A percentile compares a stretch with the other conserved stretches of the same genome.
These are phyloP conservation scores for Amanita fuliginea DNA, from an alignment of 768 basidiomycete genomes.

Conservation along the genomic window DNA sequence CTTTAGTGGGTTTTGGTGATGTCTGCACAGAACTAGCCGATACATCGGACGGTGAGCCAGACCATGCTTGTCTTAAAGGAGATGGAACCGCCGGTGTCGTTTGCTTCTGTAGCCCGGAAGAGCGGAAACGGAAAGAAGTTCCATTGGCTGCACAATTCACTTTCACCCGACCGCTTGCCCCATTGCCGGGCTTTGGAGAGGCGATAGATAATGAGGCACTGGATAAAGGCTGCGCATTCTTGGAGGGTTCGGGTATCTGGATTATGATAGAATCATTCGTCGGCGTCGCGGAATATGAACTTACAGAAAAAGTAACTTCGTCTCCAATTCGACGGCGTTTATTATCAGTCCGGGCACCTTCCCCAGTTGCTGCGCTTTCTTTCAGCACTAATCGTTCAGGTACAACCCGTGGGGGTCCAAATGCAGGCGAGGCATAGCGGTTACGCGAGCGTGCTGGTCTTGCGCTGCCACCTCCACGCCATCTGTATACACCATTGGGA, in stretches of 20 bases:
- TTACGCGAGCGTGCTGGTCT: conserved; percentile 39
- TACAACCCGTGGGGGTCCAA: conserved; percentile 42
- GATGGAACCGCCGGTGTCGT: conserved; percentile 61
- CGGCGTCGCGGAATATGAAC: conserved; percentile 14
- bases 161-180: neutral
- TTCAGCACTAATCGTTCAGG: conserved; percentile 25
- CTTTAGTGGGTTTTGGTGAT: conserved; percentile 43
- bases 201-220: conserved; percentile 15
- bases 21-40: conserved; percentile 23
- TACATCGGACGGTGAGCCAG: conserved; percentile 24
- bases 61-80: conserved; percentile 69
- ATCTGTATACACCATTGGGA: conserved; percentile 64
- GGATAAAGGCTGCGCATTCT: conserved; percentile 10
- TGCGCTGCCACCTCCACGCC: conserved; percentile 71
- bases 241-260: conserved; percentile 10
- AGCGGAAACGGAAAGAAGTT: conserved; percentile 23
- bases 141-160: conserved; percentile 1
- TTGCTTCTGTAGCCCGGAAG: conserved; percentile 32
- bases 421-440: conserved; percentile 65
- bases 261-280: conserved; percentile 1
- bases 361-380: conserved; percentile 23
- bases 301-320: conserved; percentile 24
- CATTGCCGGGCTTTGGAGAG: conserved; percentile 9
- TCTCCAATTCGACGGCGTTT: conserved; percentile 56
- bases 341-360: conserved; percentile 31